A percentile compares a stretch with the other conserved stretches of the same genome.
Evolutionary conservation across 805 yeast species (phyloP).

Genomic region (Lipomyces yamanashiensis): DNA sequence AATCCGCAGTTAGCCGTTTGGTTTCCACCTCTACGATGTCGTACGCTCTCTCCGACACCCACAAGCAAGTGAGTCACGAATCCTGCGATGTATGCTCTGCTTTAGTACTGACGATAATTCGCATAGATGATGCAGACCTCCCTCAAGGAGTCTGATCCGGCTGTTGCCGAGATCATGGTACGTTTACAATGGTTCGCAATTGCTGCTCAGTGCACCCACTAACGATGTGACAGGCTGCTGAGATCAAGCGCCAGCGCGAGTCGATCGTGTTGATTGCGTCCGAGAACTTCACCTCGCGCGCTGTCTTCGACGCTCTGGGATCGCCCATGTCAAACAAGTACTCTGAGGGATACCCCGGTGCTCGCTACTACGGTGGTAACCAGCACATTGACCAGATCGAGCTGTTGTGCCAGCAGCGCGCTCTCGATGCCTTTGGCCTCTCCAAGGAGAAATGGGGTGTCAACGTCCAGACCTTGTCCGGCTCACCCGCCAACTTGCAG

Average conservation of each 20-base stretch:
- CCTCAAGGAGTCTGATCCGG: constrained; percentile 47
- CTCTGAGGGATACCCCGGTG: constrained; percentile 99
- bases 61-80: constrained; percentile 27
- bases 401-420: constrained; percentile 89
- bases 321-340: constrained; percentile 98
- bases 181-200: background rate
- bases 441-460: constrained; percentile 93
- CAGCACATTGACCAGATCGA: constrained; percentile 96
- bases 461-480: constrained; percentile 93
- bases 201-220: background rate
- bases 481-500: constrained; percentile 97
- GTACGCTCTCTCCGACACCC: constrained; percentile 36
- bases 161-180: constrained; percentile 48
- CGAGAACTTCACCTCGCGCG: constrained; percentile 94
- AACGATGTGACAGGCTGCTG: constrained; percentile 52
- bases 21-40: constrained; percentile 25
- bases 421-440: constrained; percentile 83
- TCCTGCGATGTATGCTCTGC: background rate
- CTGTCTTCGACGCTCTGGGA: constrained; percentile 95
- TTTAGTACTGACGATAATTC: background rate
- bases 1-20: background rate
- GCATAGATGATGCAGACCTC: constrained; percentile 42
- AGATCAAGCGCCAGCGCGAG: constrained; percentile 88
- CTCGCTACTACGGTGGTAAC: constrained; percentile 98
- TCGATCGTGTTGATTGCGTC: constrained; percentile 94